These are phyloP conservation scores for Leishmania martiniquensis DNA, from an alignment of 208 protist species.

Conservation along the genomic window DNA sequence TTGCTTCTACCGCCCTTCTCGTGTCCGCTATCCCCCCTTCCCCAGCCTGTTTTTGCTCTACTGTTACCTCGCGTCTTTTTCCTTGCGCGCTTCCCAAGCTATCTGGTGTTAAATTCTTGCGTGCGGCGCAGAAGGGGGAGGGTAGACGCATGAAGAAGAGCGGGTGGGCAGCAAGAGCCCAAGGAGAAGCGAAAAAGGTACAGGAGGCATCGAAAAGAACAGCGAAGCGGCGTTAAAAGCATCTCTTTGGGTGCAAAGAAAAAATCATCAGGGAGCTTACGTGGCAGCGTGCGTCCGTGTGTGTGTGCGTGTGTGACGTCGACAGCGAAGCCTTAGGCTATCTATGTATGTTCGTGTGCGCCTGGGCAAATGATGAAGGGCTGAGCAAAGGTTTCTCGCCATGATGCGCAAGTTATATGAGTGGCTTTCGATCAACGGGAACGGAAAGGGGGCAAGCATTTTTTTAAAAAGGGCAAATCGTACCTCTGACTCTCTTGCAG, in stretches of 20 bases:
- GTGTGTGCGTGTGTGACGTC: neutral
- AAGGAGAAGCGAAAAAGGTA: neutral
- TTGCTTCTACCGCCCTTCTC: slow-evolving; percentile 5
- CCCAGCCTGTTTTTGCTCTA: neutral
- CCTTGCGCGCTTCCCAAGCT: neutral
- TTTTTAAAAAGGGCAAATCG: neutral
- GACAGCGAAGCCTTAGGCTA: neutral
- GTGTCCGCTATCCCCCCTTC: neutral
- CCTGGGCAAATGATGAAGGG: neutral
- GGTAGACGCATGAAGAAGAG: neutral
- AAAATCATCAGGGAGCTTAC: neutral
- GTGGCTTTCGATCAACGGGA: neutral
- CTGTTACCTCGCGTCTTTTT: neutral
- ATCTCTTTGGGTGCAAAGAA: neutral
- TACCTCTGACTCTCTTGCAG: neutral
- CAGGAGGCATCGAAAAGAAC: neutral
- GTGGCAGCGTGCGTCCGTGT: neutral
- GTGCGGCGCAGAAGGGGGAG: neutral
- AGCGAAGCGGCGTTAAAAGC: neutral
- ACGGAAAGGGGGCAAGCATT: neutral
- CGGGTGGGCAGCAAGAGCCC: neutral
- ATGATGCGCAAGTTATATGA: neutral
- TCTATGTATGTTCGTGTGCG: neutral
- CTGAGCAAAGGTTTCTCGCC: neutral
- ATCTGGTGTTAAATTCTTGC: neutral